Percentiles rank a stretch among this genome's conserved stretches.
These are phyloP conservation scores for Epichloe sp. DNA, from an alignment of 2,329 filamentous ascomycete species.

Conservation along the genomic window DNA sequence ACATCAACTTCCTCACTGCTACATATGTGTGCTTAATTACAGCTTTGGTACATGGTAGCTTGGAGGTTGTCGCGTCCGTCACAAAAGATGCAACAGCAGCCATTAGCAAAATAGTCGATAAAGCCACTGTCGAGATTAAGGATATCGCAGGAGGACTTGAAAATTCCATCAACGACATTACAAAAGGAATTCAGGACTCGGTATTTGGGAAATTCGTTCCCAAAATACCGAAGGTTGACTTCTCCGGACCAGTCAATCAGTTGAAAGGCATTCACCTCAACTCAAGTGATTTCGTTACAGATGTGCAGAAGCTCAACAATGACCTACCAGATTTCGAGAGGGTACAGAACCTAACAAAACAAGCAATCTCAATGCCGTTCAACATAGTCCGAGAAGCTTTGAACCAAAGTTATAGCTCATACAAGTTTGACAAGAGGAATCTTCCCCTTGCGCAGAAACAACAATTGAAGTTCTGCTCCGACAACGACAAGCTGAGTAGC, in stretches of 20 bases:
- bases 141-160: conserved; percentile 36
- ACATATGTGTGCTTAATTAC: conserved; percentile 87
- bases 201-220: conserved; percentile 38
- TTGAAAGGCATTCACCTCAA: conserved; percentile 58
- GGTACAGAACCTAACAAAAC: conserved; percentile 69
- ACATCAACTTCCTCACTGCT: conserved; percentile 80
- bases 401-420: conserved; percentile 56
- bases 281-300: conserved; percentile 52
- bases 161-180: conserved; percentile 37
- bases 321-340: conserved; percentile 74
- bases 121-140: conserved; percentile 47
- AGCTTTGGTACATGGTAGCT: conserved; percentile 64
- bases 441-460: conserved; percentile 86
- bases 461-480: conserved; percentile 73
- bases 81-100: conserved; percentile 39
- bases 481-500: conserved; percentile 65
- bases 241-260: conserved; percentile 49
- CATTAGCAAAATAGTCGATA: conserved; percentile 36
- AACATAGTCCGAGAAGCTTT: conserved; percentile 63
- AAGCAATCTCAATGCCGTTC: conserved; percentile 67
- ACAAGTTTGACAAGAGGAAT: conserved; percentile 61
- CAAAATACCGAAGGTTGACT: conserved; percentile 42
- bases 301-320: conserved; percentile 58
- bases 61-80: conserved; percentile 50
- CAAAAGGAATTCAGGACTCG: conserved; percentile 25